Evolutionary conservation across 176 grass and related monocot genomes (phyloP).

Genomic region (Typha latifolia): DNA sequence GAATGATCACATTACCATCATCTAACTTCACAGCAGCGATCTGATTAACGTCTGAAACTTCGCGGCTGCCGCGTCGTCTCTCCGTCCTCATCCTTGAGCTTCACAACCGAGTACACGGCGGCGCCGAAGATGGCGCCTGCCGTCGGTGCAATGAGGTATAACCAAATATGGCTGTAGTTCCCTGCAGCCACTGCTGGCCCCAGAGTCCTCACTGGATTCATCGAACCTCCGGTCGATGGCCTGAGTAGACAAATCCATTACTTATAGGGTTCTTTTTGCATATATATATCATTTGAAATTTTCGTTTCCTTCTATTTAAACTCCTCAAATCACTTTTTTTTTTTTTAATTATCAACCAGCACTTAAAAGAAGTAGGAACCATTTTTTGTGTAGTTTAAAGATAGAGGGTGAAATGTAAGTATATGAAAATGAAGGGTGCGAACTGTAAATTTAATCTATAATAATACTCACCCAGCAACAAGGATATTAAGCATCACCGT

Average conservation of each 20-base stretch:
- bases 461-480: conserved; percentile 47
- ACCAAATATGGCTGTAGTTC: conserved; percentile 90
- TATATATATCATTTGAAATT: no score
- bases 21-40: neutral
- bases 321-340: no score
- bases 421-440: no score
- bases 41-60: conserved; percentile 72
- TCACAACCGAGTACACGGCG: conserved; percentile 62
- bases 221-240: conserved; percentile 81
- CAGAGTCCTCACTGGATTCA: conserved; percentile 95
- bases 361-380: neutral
- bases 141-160: conserved; percentile 87
- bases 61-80: conserved; percentile 44
- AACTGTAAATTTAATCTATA: neutral
- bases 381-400: neutral
- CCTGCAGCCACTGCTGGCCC: conserved; percentile 83
- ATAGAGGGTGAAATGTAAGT: no score
- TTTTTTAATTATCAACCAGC: neutral
- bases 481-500: conserved; percentile 92
- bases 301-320: no score
- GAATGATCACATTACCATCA: neutral
- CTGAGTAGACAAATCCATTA: conserved; percentile 13
- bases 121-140: conserved; percentile 62
- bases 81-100: conserved; percentile 64
- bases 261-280: neutral